A percentile compares a stretch with the other conserved stretches of the same genome.
phyloP scores from a whole-genome alignment of 148 eudicot genomes.

The Selenicereus undatus region DNA sequence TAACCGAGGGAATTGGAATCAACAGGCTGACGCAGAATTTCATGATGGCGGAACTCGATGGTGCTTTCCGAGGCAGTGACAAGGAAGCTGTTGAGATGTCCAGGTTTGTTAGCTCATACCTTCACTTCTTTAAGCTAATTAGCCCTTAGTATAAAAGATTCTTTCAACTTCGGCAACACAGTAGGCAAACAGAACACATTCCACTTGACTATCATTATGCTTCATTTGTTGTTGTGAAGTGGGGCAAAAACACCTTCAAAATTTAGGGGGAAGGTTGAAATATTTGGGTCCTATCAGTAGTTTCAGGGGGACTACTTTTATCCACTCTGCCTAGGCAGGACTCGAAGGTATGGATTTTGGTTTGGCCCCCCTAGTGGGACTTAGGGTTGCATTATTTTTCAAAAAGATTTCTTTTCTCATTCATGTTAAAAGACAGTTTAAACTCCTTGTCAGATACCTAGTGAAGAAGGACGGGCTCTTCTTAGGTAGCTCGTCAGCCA shows the following conservation, averaged over 20 bases:
- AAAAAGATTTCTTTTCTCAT: background rate
- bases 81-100: constrained; percentile 98
- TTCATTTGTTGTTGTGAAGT: background rate
- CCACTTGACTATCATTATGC: background rate
- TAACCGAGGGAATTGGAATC: constrained; percentile 96
- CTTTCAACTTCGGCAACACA: background rate
- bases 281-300: no score
- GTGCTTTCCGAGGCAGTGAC: constrained; percentile 91
- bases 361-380: no score
- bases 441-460: constrained; percentile 51
- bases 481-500: constrained; percentile 95
- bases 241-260: no score
- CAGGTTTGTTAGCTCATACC: constrained; percentile 48
- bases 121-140: background rate
- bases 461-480: constrained; percentile 90
- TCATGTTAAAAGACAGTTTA: background rate
- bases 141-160: background rate
- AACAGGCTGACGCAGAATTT: constrained; percentile 87
- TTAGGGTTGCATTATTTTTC: background rate
- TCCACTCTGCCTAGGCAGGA: no score
- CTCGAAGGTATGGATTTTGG: no score
- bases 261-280: background rate
- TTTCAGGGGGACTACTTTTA: no score
- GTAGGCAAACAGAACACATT: background rate
- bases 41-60: constrained; percentile 80